These are phyloP conservation scores for Dioscorea dumetorum DNA, from an alignment of 106 monocot species.

Conservation along the genomic window DNA sequence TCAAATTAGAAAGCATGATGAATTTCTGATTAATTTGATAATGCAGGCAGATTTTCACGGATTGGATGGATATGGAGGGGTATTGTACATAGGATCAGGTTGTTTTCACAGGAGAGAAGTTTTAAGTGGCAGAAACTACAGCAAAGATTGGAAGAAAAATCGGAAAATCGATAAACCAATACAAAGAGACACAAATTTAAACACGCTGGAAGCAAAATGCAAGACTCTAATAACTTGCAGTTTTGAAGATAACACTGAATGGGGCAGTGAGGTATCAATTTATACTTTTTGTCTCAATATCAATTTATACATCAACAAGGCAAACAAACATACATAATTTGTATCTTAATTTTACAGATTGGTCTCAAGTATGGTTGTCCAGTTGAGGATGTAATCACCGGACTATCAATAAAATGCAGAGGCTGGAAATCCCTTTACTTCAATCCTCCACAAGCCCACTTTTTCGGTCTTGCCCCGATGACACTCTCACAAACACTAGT, in stretches of 20 bases:
- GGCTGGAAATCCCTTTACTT: conserved; percentile 67
- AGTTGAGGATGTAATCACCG: conserved; percentile 71
- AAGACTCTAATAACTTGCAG: conserved; percentile 19
- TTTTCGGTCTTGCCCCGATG: conserved; percentile 56
- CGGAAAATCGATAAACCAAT: neutral
- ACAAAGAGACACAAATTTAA: conserved; percentile 4
- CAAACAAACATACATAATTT: neutral
- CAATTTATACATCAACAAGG: neutral
- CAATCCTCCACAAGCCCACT: conserved; percentile 38
- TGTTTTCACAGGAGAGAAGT: conserved; percentile 42
- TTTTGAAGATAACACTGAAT: conserved; percentile 36
- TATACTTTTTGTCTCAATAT: neutral
- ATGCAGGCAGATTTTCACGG: conserved; percentile 48
- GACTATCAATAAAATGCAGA: conserved; percentile 62
- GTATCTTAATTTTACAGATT: conserved; percentile 25
- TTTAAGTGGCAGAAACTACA: conserved; percentile 21
- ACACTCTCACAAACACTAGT: conserved; percentile 44
- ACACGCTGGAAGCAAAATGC: conserved; percentile 17
- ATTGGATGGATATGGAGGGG: conserved; percentile 34
- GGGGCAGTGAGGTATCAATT: conserved; percentile 45
- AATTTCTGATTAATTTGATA: no score
- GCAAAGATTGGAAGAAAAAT: neutral
- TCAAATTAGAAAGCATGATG: no score
- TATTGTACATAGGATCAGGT: conserved; percentile 29
- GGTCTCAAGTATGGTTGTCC: conserved; percentile 62